phyloP scores from a whole-genome alignment of 495 filamentous ascomycete species.

The Xylaria bambusicola region DNA sequence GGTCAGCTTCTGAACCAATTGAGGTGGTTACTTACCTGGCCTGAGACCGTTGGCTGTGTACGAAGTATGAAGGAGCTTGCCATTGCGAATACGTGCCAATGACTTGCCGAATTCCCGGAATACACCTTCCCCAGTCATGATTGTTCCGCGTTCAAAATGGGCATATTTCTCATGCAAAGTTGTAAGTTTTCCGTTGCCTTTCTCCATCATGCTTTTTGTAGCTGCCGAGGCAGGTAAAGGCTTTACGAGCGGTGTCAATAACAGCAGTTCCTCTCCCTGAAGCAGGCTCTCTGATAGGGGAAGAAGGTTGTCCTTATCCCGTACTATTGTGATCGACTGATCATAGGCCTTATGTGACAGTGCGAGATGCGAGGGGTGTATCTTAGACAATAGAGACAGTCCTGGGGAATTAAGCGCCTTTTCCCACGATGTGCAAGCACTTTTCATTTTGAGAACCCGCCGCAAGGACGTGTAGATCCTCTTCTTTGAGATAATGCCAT shows the following conservation, averaged over 20 bases:
- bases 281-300: slow-evolving; percentile 76
- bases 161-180: slow-evolving; percentile 55
- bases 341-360: slow-evolving; percentile 84
- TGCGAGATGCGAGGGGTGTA: slow-evolving; percentile 75
- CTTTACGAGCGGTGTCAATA: slow-evolving; percentile 83
- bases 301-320: slow-evolving; percentile 76
- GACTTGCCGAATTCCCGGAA: slow-evolving; percentile 83
- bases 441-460: slow-evolving; percentile 73
- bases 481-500: slow-evolving; percentile 76
- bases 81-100: slow-evolving; percentile 76
- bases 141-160: slow-evolving; percentile 63
- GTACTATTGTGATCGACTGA: slow-evolving; percentile 80
- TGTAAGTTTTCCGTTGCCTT: slow-evolving; percentile 44
- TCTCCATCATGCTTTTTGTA: slow-evolving; percentile 54
- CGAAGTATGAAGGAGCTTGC: slow-evolving; percentile 83
- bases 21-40: slow-evolving; percentile 48
- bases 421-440: slow-evolving; percentile 78
- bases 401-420: slow-evolving; percentile 80
- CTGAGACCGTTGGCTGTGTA: slow-evolving; percentile 89
- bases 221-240: slow-evolving; percentile 80
- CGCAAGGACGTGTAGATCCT: slow-evolving; percentile 73
- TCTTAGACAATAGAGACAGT: slow-evolving; percentile 66
- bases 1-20: no score
- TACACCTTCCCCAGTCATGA: slow-evolving; percentile 84
- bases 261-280: slow-evolving; percentile 77